A percentile compares a stretch with the other conserved stretches of the same genome.
Conservation (phyloP, 768 basidiomycete genomes). For the Serpula lacrymans region DNA sequence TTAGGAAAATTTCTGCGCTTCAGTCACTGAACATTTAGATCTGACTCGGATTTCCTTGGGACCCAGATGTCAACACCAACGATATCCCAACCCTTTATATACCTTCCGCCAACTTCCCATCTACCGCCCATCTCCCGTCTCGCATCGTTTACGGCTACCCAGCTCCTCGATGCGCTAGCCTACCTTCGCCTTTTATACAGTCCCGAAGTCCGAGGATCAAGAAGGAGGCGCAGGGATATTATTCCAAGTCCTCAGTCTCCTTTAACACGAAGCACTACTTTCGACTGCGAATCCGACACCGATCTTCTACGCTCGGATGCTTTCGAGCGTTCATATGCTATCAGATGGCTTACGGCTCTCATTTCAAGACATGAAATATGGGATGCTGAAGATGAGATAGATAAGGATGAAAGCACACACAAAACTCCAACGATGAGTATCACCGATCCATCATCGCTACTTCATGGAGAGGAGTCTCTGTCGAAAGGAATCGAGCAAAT, state of each 20-base stretch:
- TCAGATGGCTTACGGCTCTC: constrained; percentile 73
- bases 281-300: constrained; percentile 7
- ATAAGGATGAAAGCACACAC: constrained; percentile 2
- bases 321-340: constrained; percentile 67
- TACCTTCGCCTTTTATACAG: constrained; percentile 56
- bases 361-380: constrained; percentile 37
- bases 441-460: too few species aligned
- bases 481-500: too few species aligned
- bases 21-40: too few species aligned
- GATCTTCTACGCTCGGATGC: constrained; percentile 47
- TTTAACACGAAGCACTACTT: background rate
- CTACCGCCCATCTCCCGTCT: constrained; percentile 55
- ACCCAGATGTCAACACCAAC: too few species aligned
- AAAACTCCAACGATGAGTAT: background rate
- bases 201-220: constrained; percentile 60
- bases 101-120: constrained; percentile 43
- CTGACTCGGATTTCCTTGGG: too few species aligned
- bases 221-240: constrained; percentile 28
- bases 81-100: too few species aligned
- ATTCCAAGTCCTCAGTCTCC: background rate
- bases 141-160: constrained; percentile 26
- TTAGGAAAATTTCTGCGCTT: too few species aligned
- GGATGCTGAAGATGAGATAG: constrained; percentile 13
- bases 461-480: too few species aligned
- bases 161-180: constrained; percentile 41